Evolutionary conservation across 129 eudicot species (phyloP).

Genomic region (Pittosporum tobira): DNA sequence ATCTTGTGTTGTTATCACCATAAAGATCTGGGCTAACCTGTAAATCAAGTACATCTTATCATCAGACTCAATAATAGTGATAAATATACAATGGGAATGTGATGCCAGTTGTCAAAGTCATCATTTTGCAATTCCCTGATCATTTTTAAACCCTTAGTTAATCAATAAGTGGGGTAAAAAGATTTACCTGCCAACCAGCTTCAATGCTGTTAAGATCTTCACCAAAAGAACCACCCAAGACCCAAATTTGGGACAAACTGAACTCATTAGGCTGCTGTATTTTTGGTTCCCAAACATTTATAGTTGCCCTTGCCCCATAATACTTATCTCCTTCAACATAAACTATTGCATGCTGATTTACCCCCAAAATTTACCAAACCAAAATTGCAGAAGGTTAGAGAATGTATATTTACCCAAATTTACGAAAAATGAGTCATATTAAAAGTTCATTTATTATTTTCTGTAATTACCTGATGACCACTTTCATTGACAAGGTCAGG

Average conservation of each 20-base stretch:
- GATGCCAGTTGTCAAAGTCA: slow-evolving; percentile 1
- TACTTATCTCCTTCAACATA: slow-evolving; percentile 89
- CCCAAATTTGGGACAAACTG: slow-evolving; percentile 85
- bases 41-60: slow-evolving; percentile 17
- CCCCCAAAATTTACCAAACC: slow-evolving; percentile 15
- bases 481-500: slow-evolving; percentile 86
- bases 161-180: slow-evolving; percentile 5
- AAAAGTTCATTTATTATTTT: background rate
- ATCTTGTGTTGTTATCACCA: slow-evolving; percentile 94
- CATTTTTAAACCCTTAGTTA: background rate
- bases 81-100: background rate
- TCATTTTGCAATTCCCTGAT: background rate
- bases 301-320: slow-evolving; percentile 90
- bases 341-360: slow-evolving; percentile 76
- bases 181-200: slow-evolving; percentile 99
- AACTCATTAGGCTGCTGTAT: slow-evolving; percentile 89
- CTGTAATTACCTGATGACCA: slow-evolving; percentile 79
- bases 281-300: slow-evolving; percentile 93
- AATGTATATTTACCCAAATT: slow-evolving; percentile 4
- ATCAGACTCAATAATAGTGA: slow-evolving; percentile 20
- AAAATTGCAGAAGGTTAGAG: background rate
- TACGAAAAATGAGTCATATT: background rate
- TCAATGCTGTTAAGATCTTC: slow-evolving; percentile 98
- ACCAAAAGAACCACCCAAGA: slow-evolving; percentile 91
- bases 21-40: slow-evolving; percentile 99